Conservation (phyloP, 2,329 filamentous ascomycete genomes). For the Laburnicola sp. region DNA sequence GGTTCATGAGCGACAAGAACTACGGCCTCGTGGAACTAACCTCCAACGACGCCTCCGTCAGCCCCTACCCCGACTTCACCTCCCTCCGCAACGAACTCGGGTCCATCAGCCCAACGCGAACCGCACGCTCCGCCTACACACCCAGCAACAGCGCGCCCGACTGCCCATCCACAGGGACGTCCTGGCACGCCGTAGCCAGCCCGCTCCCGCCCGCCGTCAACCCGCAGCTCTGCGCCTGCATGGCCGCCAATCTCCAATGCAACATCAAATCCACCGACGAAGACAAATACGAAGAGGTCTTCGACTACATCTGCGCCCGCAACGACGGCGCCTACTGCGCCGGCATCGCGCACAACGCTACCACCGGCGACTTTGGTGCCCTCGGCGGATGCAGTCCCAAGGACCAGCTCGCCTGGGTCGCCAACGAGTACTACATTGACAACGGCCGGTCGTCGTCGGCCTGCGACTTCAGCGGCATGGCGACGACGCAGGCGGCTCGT, state of each 20-base stretch:
- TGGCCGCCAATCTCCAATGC: constrained; percentile 73
- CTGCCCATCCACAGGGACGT: constrained; percentile 68
- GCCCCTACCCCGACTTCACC: constrained; percentile 71
- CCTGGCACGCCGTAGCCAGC: constrained; percentile 70
- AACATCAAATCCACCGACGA: constrained; percentile 63
- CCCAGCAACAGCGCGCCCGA: constrained; percentile 68
- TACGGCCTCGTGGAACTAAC: constrained; percentile 75
- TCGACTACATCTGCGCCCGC: constrained; percentile 70
- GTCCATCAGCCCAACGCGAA: constrained; percentile 65
- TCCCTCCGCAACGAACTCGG: constrained; percentile 70
- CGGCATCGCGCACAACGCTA: constrained; percentile 69
- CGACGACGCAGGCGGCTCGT: constrained; percentile 56
- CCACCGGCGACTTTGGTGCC: constrained; percentile 70
- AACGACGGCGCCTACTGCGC: constrained; percentile 58
- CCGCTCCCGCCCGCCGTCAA: constrained; percentile 82
- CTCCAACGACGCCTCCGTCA: constrained; percentile 61
- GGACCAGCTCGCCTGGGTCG: constrained; percentile 72
- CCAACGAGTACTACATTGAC: constrained; percentile 69
- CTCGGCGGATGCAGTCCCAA: constrained; percentile 73
- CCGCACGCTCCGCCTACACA: constrained; percentile 67
- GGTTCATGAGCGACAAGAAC: constrained; percentile 87
- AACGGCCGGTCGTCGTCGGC: constrained; percentile 55
- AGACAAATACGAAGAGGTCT: constrained; percentile 67
- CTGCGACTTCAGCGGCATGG: constrained; percentile 72
- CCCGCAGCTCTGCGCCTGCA: constrained; percentile 78